Percentiles rank a stretch among this genome's conserved stretches.
Evolutionary conservation across 805 yeast species (phyloP).

Genomic region (Metschnikowia peoriensis): DNA sequence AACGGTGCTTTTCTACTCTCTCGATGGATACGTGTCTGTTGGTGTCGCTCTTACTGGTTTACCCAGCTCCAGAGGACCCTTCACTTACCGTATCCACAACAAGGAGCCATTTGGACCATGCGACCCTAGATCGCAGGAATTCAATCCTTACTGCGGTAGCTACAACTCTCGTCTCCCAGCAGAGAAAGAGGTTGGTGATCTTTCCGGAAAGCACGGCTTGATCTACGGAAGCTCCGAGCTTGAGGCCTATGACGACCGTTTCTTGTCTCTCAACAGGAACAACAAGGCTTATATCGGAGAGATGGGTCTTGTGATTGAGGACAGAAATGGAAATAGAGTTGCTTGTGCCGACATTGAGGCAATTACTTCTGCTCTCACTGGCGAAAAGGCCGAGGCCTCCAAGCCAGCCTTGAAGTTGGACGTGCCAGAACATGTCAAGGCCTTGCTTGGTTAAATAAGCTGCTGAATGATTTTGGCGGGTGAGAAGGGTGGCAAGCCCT

Average conservation of each 20-base stretch:
- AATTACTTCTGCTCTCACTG: neutral
- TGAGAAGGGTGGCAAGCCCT: neutral
- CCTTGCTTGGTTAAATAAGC: neutral
- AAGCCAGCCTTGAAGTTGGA: neutral
- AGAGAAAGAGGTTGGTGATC: conserved; percentile 5
- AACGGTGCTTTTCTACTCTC: neutral
- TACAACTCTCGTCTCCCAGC: neutral
- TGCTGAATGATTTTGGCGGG: neutral
- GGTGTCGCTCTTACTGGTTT: neutral
- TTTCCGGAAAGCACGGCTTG: conserved; percentile 6
- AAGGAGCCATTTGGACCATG: neutral
- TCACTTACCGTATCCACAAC: neutral
- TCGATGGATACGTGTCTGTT: conserved; percentile 1
- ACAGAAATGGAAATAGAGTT: neutral
- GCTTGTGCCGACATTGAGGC: conserved; percentile 3
- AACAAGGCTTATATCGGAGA: conserved; percentile 5
- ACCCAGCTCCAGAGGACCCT: neutral
- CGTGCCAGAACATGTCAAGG: neutral
- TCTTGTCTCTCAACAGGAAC: conserved; percentile 5
- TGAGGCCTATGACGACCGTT: neutral
- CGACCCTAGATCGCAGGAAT: neutral
- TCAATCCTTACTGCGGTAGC: conserved; percentile 4
- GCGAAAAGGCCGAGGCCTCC: conserved; percentile 3
- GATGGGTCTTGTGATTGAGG: conserved; percentile 1
- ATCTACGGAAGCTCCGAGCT: neutral